Evolutionary conservation across 2,329 filamentous ascomycete species (phyloP).

Genomic region (Monilinia vaccinii-corymbosi): DNA sequence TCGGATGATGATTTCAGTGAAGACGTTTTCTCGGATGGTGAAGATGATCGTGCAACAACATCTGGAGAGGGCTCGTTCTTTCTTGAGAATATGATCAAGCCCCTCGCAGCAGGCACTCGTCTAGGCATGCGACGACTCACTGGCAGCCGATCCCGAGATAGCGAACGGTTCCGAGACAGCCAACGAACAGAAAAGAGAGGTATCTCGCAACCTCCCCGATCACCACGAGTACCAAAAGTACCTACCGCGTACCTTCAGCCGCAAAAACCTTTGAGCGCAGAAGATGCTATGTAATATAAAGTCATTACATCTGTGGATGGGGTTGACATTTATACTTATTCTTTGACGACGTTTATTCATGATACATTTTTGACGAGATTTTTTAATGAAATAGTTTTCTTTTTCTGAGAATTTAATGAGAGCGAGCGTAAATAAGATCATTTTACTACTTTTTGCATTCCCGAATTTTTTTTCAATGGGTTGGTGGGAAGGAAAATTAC

Average conservation of each 20-base stretch:
- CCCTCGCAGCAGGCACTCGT: slow-evolving; percentile 46
- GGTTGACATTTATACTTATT: not conserved
- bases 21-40: slow-evolving; percentile 71
- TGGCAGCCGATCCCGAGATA: slow-evolving; percentile 37
- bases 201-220: slow-evolving; percentile 24
- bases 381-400: not conserved
- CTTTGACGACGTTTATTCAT: not conserved
- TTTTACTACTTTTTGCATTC: not conserved
- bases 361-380: not conserved
- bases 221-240: slow-evolving; percentile 28
- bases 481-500: not conserved
- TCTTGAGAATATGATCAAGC: slow-evolving; percentile 52
- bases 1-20: slow-evolving; percentile 70
- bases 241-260: slow-evolving; percentile 26
- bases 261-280: slow-evolving; percentile 15
- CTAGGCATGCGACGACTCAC: slow-evolving; percentile 54
- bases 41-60: slow-evolving; percentile 39
- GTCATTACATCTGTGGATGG: not conserved
- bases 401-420: not conserved
- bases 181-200: slow-evolving; percentile 25
- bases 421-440: not conserved
- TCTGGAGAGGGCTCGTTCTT: slow-evolving; percentile 38
- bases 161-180: slow-evolving; percentile 26
- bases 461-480: not conserved
- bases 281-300: not conserved